Evolutionary conservation across 371 early-diverging fungal genomes (phyloP).

Genomic region (Actinomucor elegans): DNA sequence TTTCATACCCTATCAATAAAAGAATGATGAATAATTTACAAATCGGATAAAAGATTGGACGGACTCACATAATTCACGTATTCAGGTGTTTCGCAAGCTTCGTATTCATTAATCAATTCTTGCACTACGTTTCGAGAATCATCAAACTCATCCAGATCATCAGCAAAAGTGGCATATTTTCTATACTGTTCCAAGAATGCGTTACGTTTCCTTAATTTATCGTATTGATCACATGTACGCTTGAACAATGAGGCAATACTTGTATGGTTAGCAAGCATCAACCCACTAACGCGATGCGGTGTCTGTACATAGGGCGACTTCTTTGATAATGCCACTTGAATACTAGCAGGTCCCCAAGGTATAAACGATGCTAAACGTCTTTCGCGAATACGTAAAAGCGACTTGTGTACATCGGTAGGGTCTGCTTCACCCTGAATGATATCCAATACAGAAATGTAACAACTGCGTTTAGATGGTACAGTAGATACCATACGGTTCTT

Average conservation of each 20-base stretch:
- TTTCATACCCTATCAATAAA: constrained; percentile 6
- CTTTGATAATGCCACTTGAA: constrained; percentile 94
- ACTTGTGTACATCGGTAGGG: constrained; percentile 98
- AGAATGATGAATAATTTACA: not conserved
- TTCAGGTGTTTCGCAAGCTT: constrained; percentile 91
- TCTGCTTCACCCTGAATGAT: constrained; percentile 98
- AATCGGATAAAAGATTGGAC: not conserved
- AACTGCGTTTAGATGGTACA: constrained; percentile 83
- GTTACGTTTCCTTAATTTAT: constrained; percentile 93
- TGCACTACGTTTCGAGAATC: constrained; percentile 82
- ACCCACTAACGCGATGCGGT: constrained; percentile 93
- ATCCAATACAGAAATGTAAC: constrained; percentile 94
- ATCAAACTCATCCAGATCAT: constrained; percentile 92
- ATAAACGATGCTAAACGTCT: constrained; percentile 95
- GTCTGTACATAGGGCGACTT: constrained; percentile 93
- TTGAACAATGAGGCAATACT: constrained; percentile 91
- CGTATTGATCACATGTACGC: constrained; percentile 96
- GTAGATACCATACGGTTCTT: constrained; percentile 97
- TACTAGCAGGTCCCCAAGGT: constrained; percentile 99
- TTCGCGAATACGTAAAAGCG: constrained; percentile 93
- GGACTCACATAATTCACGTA: constrained; percentile 49
- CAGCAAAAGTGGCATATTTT: constrained; percentile 80
- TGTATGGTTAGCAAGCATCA: constrained; percentile 98
- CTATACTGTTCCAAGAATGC: constrained; percentile 99
- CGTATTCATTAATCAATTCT: constrained; percentile 92